These are phyloP conservation scores for Lactarius indigo DNA, from an alignment of 768 basidiomycete species.

Conservation along the genomic window DNA sequence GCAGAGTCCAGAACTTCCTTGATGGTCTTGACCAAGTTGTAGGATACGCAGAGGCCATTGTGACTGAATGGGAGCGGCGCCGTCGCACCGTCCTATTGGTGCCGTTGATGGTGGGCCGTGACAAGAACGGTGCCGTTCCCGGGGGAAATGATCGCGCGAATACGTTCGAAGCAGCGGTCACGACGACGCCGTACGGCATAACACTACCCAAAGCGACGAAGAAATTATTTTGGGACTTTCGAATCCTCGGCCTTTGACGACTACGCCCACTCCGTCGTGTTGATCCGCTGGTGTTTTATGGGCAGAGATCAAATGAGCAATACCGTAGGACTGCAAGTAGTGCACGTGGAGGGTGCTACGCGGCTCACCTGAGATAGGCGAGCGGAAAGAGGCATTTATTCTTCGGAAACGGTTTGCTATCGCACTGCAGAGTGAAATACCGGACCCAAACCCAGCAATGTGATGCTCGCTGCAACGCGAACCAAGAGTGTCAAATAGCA, in stretches of 20 bases:
- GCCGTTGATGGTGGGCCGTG: background rate
- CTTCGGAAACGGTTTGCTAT: background rate
- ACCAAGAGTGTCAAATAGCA: background rate
- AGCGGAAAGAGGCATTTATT: background rate
- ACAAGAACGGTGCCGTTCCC: background rate
- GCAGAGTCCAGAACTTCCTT: background rate
- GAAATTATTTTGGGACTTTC: background rate
- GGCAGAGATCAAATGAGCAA: background rate
- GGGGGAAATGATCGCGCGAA: slow-evolving; percentile 1
- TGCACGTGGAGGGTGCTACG: background rate
- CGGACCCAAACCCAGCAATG: background rate
- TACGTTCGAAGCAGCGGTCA: background rate
- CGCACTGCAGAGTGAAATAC: background rate
- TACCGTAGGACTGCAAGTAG: background rate
- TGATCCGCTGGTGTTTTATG: too few relatives aligned
- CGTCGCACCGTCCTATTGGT: background rate
- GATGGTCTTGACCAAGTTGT: background rate
- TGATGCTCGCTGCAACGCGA: background rate
- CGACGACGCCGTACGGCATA: background rate
- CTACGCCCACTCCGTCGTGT: too few relatives aligned
- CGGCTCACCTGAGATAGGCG: slow-evolving; percentile 11
- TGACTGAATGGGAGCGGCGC: background rate
- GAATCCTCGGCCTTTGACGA: background rate
- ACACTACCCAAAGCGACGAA: too few relatives aligned
- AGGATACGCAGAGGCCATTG: background rate